Conservation (phyloP, 164 flowering plant genomes). For the Aristolochia fimbriata region DNA sequence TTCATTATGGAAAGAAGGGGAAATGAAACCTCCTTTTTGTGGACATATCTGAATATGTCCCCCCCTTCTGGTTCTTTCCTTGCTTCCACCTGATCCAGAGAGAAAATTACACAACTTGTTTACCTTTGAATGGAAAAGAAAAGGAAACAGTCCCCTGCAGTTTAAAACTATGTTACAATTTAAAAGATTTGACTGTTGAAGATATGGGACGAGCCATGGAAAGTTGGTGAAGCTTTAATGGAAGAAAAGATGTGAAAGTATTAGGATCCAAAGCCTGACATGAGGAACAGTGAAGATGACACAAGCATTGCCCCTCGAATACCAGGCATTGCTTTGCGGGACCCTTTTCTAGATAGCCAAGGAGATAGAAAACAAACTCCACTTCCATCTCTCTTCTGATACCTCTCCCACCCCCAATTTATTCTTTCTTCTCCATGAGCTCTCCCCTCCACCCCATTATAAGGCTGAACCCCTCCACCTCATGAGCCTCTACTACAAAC, state of each 20-base stretch:
- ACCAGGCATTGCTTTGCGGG: slow-evolving; percentile 25
- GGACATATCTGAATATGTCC: too few relatives aligned
- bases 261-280: slow-evolving; percentile 25
- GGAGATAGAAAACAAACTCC: slow-evolving; percentile 19
- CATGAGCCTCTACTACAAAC: slow-evolving; percentile 10
- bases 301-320: slow-evolving; percentile 27
- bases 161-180: not conserved
- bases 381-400: slow-evolving; percentile 14
- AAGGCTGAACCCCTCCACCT: slow-evolving; percentile 15
- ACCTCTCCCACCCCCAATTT: slow-evolving; percentile 18
- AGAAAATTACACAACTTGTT: not conserved
- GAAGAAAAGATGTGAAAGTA: slow-evolving; percentile 3
- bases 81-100: too few relatives aligned
- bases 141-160: not conserved
- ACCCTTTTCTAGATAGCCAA: slow-evolving; percentile 13
- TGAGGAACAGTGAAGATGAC: slow-evolving; percentile 28
- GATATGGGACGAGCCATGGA: slow-evolving; percentile 13
- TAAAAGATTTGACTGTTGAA: slow-evolving; percentile 11
- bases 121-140: slow-evolving; percentile 1
- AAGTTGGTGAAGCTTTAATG: slow-evolving; percentile 9
- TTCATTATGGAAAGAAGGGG: not conserved
- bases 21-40: too few relatives aligned
- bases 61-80: too few relatives aligned
- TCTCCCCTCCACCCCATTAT: slow-evolving; percentile 15
- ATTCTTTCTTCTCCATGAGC: slow-evolving; percentile 9